A percentile compares a stretch with the other conserved stretches of the same genome.
Conservation (phyloP, 108 stramenopile species). For the Cylindrotheca fusiformis region DNA sequence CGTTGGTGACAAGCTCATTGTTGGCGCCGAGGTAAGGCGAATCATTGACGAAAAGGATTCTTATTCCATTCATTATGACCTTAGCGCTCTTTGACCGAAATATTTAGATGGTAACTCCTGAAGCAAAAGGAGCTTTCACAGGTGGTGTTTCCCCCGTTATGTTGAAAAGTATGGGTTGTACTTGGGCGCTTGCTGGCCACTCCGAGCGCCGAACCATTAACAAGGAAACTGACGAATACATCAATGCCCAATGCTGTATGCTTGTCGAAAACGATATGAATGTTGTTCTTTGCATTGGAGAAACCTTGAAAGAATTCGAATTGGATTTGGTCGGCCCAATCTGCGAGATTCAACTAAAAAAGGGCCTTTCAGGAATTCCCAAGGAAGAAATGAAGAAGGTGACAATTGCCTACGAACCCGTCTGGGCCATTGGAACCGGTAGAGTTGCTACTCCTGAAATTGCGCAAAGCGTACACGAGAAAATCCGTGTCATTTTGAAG, state of each 20-base stretch:
- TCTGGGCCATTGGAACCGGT: constrained; percentile 98
- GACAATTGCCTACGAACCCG: constrained; percentile 98
- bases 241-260: constrained; percentile 87
- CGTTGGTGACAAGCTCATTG: constrained; percentile 54
- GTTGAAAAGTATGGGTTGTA: constrained; percentile 78
- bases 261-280: constrained; percentile 88
- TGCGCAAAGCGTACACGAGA: constrained; percentile 83
- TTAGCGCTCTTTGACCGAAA: constrained; percentile 1
- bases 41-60: constrained; percentile 14
- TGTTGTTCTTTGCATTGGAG: constrained; percentile 96
- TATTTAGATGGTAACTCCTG: constrained; percentile 52
- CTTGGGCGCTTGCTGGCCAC: constrained; percentile 96
- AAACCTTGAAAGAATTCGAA: constrained; percentile 93
- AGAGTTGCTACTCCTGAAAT: constrained; percentile 75
- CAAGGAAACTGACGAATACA: constrained; percentile 88
- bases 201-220: constrained; percentile 93
- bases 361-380: constrained; percentile 71
- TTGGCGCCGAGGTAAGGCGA: constrained; percentile 77
- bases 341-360: constrained; percentile 86
- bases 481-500: constrained; percentile 68
- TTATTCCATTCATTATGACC: constrained; percentile 60
- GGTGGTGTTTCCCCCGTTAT: constrained; percentile 90
- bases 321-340: constrained; percentile 85
- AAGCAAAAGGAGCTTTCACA: constrained; percentile 93
- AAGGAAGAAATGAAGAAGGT: constrained; percentile 78